These are phyloP conservation scores for Arabidopsis suecica DNA, from an alignment of 345 rosid genomes.

Conservation along the genomic window DNA sequence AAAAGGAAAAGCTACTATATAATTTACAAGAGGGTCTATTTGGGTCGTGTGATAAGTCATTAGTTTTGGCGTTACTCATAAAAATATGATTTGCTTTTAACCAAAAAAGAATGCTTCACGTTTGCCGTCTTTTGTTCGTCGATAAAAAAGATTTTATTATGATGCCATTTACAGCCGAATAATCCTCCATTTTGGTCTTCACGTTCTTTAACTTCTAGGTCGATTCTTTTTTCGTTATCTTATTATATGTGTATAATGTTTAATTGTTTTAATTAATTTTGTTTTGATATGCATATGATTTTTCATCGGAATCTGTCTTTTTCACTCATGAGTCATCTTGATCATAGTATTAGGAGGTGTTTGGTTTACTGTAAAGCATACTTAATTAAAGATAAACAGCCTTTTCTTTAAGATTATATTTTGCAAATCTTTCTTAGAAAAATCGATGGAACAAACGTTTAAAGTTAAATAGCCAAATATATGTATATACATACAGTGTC, in stretches of 20 bases:
- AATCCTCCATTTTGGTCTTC: conserved; percentile 16
- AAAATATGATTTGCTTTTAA: conserved; percentile 34
- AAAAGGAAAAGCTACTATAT: conserved; percentile 15
- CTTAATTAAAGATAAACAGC: conserved; percentile 8
- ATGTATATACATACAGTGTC: no score
- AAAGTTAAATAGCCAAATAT: background rate
- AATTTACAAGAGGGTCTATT: conserved; percentile 22
- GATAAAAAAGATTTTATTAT: conserved; percentile 2
- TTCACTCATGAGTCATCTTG: conserved; percentile 29
- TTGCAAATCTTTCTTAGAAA: background rate
- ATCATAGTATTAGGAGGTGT: conserved; percentile 36
- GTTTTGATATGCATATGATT: conserved; percentile 9
- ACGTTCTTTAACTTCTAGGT: conserved; percentile 37
- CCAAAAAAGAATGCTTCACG: conserved; percentile 16
- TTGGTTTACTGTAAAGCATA: conserved; percentile 34
- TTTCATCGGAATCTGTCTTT: conserved; percentile 29
- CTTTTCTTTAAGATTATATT: conserved; percentile 4
- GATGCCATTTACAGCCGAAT: conserved; percentile 32
- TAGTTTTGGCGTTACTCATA: conserved; percentile 23
- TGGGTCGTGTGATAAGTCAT: conserved; percentile 37
- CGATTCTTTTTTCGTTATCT: conserved; percentile 12
- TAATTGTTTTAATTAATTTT: background rate
- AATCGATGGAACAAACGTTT: background rate
- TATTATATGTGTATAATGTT: conserved; percentile 25
- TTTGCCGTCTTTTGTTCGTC: conserved; percentile 44